phyloP scores from a whole-genome alignment of 1,284 basidiomycete species.

The Anthracocystis panici-leucophaei region DNA sequence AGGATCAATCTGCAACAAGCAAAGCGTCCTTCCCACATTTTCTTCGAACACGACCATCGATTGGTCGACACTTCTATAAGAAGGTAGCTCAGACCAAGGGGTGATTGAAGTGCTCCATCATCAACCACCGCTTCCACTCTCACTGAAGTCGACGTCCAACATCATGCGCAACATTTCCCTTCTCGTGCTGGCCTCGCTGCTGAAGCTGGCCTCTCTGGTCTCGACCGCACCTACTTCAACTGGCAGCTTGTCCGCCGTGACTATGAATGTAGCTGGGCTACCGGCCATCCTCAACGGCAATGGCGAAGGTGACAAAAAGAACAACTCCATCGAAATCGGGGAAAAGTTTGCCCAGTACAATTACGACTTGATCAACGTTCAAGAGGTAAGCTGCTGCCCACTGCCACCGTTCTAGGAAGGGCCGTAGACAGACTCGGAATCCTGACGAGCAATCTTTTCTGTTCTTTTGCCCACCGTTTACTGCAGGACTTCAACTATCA shows the following conservation, averaged over 20 bases:
- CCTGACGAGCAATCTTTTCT: neutral
- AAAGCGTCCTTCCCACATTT: too few species aligned
- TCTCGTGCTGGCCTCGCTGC: slow-evolving; percentile 7
- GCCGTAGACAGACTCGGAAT: neutral
- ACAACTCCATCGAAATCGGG: slow-evolving; percentile 23
- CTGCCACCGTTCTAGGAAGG: neutral
- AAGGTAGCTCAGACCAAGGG: neutral
- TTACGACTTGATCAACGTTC: slow-evolving; percentile 30
- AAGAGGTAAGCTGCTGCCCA: slow-evolving; percentile 16
- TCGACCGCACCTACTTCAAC: slow-evolving; percentile 7
- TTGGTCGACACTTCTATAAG: neutral
- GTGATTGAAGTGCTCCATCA: neutral
- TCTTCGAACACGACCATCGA: too few species aligned
- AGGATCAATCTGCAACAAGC: too few species aligned
- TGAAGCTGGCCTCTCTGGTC: slow-evolving; percentile 9
- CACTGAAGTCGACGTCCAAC: too few species aligned
- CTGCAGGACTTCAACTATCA: slow-evolving; percentile 29
- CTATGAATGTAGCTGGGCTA: slow-evolving; percentile 32
- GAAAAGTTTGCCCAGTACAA: slow-evolving; percentile 20
- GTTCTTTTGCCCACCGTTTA: neutral
- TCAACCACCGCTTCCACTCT: neutral
- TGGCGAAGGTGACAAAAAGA: slow-evolving; percentile 24
- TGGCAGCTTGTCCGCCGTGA: slow-evolving; percentile 23
- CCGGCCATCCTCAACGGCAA: slow-evolving; percentile 24
- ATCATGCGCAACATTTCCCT: slow-evolving; percentile 11